These are phyloP conservation scores for Hemerocallis citrina DNA, from an alignment of 106 monocot genomes.

Conservation along the genomic window DNA sequence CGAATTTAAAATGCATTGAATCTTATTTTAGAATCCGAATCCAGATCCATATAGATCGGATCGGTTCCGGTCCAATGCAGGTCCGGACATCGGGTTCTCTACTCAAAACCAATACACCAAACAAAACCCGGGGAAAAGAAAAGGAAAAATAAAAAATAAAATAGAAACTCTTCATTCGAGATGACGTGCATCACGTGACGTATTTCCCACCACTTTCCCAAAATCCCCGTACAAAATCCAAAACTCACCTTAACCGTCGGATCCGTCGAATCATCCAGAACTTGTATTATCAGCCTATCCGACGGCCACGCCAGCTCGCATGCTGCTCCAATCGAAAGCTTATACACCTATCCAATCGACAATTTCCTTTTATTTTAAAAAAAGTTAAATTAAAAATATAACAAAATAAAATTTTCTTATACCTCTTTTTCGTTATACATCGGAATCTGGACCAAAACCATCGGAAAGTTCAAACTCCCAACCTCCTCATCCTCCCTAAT, in stretches of 20 bases:
- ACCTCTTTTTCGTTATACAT: constrained; percentile 59
- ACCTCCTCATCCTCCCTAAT: constrained; percentile 26
- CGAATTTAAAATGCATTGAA: no score
- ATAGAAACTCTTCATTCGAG: no score
- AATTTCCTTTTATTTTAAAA: not conserved
- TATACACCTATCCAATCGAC: constrained; percentile 30
- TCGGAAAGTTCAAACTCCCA: constrained; percentile 20
- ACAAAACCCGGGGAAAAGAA: no score
- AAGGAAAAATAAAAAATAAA: no score
- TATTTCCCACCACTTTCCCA: not conserved
- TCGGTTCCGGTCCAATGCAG: no score
- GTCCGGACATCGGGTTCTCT: no score
- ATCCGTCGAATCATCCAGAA: constrained; percentile 52
- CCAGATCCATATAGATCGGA: no score
- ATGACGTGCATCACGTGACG: no score
- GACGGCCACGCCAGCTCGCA: constrained; percentile 42
- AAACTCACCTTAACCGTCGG: constrained; percentile 30
- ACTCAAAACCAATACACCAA: no score
- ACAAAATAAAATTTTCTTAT: not conserved
- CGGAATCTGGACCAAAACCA: constrained; percentile 51
- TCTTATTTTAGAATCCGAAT: no score
- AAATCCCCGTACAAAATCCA: not conserved
- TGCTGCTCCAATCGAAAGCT: constrained; percentile 40
- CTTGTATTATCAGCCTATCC: constrained; percentile 41
- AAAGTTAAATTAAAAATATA: not conserved